Evolutionary conservation across 116 monocot genomes (phyloP).

Genomic region (Dioscorea cayenensis): DNA sequence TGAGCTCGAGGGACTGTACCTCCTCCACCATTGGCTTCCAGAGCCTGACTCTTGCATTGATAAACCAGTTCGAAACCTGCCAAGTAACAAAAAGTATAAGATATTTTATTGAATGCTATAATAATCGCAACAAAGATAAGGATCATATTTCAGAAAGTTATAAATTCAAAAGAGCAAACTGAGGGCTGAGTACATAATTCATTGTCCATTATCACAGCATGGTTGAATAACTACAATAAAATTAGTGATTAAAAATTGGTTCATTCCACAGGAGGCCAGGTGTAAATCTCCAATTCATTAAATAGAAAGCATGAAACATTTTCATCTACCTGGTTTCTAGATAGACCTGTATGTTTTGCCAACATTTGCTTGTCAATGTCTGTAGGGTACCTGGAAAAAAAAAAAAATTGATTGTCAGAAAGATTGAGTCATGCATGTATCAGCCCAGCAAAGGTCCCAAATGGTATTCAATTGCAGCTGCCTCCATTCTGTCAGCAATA

Average conservation of each 20-base stretch:
- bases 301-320: not conserved
- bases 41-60: too few species aligned
- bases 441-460: not conserved
- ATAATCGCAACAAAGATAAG: too few species aligned
- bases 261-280: too few species aligned
- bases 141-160: too few species aligned
- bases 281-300: not conserved
- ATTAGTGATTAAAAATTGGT: too few species aligned
- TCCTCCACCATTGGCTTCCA: slow-evolving; percentile 98
- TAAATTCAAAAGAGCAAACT: too few species aligned
- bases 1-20: slow-evolving; percentile 74
- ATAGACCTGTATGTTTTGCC: slow-evolving; percentile 63
- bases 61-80: slow-evolving; percentile 95
- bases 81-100: not conserved
- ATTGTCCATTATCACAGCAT: too few species aligned
- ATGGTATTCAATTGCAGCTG: not conserved
- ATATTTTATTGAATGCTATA: too few species aligned
- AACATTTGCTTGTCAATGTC: slow-evolving; percentile 68
- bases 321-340: slow-evolving; percentile 57
- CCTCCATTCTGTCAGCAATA: not conserved
- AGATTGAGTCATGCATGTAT: not conserved
- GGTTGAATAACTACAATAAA: too few species aligned
- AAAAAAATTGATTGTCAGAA: not conserved
- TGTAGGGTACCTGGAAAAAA: slow-evolving; percentile 58
- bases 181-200: too few species aligned